Percentiles rank a stretch among this genome's conserved stretches.
Conservation (phyloP, 2,329 filamentous ascomycete genomes). For the Penicillium corylophilum region DNA sequence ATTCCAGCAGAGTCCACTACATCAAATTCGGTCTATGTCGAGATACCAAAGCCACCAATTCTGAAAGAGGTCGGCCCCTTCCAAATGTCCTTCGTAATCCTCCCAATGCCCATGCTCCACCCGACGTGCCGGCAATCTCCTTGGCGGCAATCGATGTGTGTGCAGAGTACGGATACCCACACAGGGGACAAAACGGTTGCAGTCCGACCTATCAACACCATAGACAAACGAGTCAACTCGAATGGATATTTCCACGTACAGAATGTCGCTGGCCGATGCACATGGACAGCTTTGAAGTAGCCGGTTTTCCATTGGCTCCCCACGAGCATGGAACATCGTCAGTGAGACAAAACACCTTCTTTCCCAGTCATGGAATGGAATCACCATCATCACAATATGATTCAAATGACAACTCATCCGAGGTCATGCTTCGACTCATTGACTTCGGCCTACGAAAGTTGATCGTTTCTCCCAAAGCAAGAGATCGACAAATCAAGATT, state of each 20-base stretch:
- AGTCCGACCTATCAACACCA: background rate
- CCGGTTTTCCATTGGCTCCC: background rate
- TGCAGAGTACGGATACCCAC: constrained; percentile 14
- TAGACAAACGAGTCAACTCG: background rate
- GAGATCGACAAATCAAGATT: background rate
- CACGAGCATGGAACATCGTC: background rate
- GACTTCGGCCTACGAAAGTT: constrained; percentile 27
- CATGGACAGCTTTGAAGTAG: background rate
- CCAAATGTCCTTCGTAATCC: constrained; percentile 19
- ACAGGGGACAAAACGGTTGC: background rate
- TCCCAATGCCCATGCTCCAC: constrained; percentile 17
- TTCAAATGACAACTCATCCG: background rate
- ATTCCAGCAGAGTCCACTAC: constrained; percentile 6
- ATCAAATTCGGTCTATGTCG: constrained; percentile 26
- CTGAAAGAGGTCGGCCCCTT: constrained; percentile 6
- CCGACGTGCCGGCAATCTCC: constrained; percentile 9
- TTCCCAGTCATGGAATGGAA: background rate
- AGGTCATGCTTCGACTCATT: constrained; percentile 22
- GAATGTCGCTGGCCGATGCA: background rate
- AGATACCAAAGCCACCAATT: background rate
- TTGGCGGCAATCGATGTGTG: constrained; percentile 24
- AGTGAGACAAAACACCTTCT: background rate
- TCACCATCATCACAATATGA: background rate
- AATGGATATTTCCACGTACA: background rate
- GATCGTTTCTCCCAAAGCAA: constrained; percentile 9